Percentiles rank a stretch among this genome's conserved stretches.
Conservation (phyloP, 352 stramenopile genomes). For the Thraustotheca clavata region DNA sequence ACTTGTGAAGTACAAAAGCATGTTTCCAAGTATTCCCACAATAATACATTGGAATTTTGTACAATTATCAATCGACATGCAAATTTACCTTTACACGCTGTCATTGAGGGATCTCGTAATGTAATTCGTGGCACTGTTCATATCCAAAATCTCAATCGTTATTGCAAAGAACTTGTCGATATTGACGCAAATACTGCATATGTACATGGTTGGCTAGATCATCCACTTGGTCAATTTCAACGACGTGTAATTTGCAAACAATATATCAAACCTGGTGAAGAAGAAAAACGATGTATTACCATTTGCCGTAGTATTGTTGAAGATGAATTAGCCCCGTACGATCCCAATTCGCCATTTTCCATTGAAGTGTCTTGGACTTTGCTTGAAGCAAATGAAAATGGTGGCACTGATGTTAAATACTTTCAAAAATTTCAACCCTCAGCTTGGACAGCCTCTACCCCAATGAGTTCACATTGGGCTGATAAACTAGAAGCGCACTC, state of each 20-base stretch:
- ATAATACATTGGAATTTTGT: not conserved
- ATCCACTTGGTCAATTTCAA: not conserved
- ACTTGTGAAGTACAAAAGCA: not conserved
- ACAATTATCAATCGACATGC: not conserved
- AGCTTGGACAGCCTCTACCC: not conserved
- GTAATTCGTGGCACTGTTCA: not conserved
- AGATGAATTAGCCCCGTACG: not conserved
- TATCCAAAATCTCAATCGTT: not conserved
- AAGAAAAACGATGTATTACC: not conserved
- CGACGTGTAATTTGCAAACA: slow-evolving; percentile 1
- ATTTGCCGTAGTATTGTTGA: slow-evolving; percentile 1
- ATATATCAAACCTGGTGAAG: not conserved
- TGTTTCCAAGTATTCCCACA: not conserved
- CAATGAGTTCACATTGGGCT: not conserved
- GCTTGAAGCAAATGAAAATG: not conserved
- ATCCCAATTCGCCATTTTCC: not conserved
- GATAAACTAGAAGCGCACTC: not conserved
- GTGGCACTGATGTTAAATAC: not conserved
- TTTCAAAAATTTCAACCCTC: not conserved
- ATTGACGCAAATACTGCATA: not conserved
- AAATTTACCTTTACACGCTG: not conserved
- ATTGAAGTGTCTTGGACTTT: not conserved
- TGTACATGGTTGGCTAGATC: not conserved
- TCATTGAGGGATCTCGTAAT: not conserved
- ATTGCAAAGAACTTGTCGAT: not conserved